Conservation (phyloP, 2,329 filamentous ascomycete species). For the Aspergillus sp. region DNA sequence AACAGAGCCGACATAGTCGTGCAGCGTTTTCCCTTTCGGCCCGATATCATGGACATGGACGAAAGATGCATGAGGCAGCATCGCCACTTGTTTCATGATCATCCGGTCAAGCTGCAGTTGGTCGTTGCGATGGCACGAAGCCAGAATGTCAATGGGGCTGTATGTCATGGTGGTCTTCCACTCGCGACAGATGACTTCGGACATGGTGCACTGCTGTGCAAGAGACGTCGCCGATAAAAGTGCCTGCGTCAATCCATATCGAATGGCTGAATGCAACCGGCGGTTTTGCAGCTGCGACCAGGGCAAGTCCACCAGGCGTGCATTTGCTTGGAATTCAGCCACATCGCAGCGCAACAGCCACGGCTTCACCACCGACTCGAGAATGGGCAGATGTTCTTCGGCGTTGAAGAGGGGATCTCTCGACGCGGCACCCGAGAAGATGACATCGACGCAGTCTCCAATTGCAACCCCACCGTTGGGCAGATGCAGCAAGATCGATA, state of each 20-base stretch:
- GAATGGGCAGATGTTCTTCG: constrained; percentile 8
- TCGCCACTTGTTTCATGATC: constrained; percentile 13
- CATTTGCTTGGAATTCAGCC: constrained; percentile 1
- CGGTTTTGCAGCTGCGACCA: not conserved
- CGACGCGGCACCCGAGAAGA: constrained; percentile 15
- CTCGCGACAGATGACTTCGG: constrained; percentile 12
- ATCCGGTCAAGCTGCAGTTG: constrained; percentile 12
- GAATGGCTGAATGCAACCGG: constrained; percentile 10
- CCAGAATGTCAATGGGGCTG: constrained; percentile 10
- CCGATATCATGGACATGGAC: constrained; percentile 12
- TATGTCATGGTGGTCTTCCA: constrained; percentile 6
- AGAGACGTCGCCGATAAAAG: constrained; percentile 11
- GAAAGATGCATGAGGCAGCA: constrained; percentile 14
- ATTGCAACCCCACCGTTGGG: constrained; percentile 8
- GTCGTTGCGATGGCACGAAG: constrained; percentile 14
- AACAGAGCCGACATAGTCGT: constrained; percentile 10
- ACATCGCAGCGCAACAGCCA: constrained; percentile 12
- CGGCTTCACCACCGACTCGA: constrained; percentile 8
- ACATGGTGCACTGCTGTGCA: constrained; percentile 6
- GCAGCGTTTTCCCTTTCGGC: constrained; percentile 1
- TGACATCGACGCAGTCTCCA: constrained; percentile 15
- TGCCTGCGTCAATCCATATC: constrained; percentile 11
- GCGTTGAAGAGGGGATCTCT: constrained; percentile 12
- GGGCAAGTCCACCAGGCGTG: not conserved
- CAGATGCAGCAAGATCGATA: constrained; percentile 11